phyloP scores from a whole-genome alignment of 129 eudicot species.

The Solidago caesia region DNA sequence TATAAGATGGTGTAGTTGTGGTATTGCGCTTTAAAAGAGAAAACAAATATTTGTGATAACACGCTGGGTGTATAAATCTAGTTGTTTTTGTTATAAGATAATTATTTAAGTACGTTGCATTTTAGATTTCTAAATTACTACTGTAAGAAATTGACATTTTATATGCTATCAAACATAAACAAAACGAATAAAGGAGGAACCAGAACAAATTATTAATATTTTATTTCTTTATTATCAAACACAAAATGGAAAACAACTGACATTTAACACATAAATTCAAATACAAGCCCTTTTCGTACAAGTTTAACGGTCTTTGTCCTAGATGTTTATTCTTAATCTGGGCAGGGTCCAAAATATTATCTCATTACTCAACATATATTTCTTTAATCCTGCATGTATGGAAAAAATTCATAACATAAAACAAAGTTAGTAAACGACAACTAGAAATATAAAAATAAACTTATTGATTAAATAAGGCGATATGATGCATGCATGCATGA shows the following conservation, averaged over 20 bases:
- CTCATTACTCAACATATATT: neutral
- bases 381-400: constrained; percentile 7
- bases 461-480: neutral
- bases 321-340: neutral
- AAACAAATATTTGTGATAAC: too few relatives aligned
- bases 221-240: constrained; percentile 1
- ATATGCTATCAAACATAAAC: too few relatives aligned
- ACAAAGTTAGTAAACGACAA: neutral
- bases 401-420: neutral
- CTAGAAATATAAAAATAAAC: neutral
- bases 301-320: neutral
- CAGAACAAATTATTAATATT: neutral
- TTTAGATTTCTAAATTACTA: too few relatives aligned
- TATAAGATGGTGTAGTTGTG: too few relatives aligned
- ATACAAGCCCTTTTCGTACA: constrained; percentile 6
- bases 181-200: neutral
- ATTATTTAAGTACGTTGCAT: too few relatives aligned
- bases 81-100: too few relatives aligned
- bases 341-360: constrained; percentile 6
- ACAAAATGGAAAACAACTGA: constrained; percentile 7
- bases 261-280: constrained; percentile 14
- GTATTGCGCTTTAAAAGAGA: too few relatives aligned
- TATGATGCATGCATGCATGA: neutral
- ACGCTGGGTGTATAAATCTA: too few relatives aligned
- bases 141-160: too few relatives aligned